A percentile compares a stretch with the other conserved stretches of the same genome.
Conservation (phyloP, 2,329 filamentous ascomycete genomes). For the Diaporthe amygdali region DNA sequence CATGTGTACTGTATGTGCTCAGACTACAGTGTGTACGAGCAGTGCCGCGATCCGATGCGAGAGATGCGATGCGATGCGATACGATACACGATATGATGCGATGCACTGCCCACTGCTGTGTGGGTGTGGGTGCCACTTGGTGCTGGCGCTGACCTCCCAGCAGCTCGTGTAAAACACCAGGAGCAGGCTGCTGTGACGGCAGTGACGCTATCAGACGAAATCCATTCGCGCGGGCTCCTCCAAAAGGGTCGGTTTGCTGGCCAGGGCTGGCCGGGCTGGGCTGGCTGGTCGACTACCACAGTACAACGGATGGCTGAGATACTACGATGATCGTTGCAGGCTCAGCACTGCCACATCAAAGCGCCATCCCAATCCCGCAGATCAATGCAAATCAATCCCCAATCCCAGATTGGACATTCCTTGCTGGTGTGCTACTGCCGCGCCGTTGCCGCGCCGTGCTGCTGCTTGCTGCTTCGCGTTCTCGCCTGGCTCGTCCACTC, state of each 20-base stretch:
- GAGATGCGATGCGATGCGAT: neutral
- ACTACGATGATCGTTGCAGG: constrained; percentile 12
- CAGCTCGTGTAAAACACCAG: constrained; percentile 11
- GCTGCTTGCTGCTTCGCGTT: neutral
- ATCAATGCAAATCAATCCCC: constrained; percentile 23
- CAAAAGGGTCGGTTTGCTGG: neutral
- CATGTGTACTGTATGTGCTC: neutral
- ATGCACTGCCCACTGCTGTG: neutral
- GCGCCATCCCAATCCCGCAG: constrained; percentile 9
- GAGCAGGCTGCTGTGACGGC: neutral
- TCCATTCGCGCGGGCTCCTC: neutral
- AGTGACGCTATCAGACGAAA: neutral
- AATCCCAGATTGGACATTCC: constrained; percentile 14
- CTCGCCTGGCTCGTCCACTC: neutral
- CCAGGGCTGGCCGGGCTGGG: neutral
- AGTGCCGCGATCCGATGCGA: neutral
- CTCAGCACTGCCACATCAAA: constrained; percentile 22
- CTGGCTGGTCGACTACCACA: neutral
- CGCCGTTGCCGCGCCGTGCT: neutral
- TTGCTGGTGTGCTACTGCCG: constrained; percentile 8
- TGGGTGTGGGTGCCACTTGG: neutral
- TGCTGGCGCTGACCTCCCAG: neutral
- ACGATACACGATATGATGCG: neutral
- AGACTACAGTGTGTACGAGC: neutral
- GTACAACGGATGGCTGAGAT: neutral